Evolutionary conservation across 352 stramenopile genomes (phyloP), one percentile per base, ranked within the genome.

Genomic region (Thalassiosira ordinaria): DNA sequence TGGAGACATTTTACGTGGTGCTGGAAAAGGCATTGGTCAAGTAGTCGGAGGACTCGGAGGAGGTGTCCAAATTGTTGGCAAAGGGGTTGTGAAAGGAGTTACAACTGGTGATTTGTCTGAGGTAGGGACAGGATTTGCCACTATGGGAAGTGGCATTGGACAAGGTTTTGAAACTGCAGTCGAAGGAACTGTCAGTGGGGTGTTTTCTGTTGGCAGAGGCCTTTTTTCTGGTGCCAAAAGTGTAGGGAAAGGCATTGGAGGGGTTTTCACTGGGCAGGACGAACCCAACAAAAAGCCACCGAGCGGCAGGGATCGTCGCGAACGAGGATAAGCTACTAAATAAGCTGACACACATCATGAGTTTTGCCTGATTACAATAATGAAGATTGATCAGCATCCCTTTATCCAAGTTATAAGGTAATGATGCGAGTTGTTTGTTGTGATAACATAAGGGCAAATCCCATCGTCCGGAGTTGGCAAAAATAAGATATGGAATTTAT

Each of bases 21-120:
- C 86, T 52, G 90, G 90, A 65, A 90, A 91, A 77, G 89, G 90
- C 8, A 85, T 95, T 65, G 90, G 90, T 2, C 90, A 95, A 33
- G 76, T 90, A 5, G 49, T 93, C 66, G 90, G 90, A 41, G 88
- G 90, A 44, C 86, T 91, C 85, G 53, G 76, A 83, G 76, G 89
- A 68, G 69, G 90, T 55, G 65, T 86, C 37, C 70, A 80, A 84
- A 49, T 78, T 39, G 78, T 91, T 76, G 87, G 79, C 16, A 92
- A 92, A 76, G 89, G 89, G 44, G 78, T 94, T 13, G 84, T 73
- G 13, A 88, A 75, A 71, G 90, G 88, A 24, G 88, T 93, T 79
- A 79, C 81, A 33, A 87, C 72, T 69, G 78, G 80, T 24, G 47
- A 90, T 7, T 49, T 84, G 14, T 81, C 85, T 64, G 87, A 85